Percentiles rank a stretch among this genome's conserved stretches.
phyloP scores from a whole-genome alignment of 768 basidiomycete species.

The Psilocybe azurescens region DNA sequence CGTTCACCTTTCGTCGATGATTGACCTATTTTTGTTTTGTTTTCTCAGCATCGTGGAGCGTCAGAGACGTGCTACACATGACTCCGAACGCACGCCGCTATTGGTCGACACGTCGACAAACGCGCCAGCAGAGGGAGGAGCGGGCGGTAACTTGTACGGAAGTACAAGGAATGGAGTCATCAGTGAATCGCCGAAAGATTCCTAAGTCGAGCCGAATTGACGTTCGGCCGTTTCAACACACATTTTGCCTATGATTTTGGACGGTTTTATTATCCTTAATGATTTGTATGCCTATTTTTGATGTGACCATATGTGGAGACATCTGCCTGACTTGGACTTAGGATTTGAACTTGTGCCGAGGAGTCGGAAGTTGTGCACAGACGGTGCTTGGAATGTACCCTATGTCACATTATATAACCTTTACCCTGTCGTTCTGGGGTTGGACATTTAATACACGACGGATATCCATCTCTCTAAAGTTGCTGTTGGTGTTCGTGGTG shows the following conservation, averaged over 20 bases:
- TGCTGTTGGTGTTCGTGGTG: background rate
- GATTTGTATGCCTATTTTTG: no score
- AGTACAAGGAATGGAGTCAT: conserved; percentile 6
- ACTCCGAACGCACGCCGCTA: conserved; percentile 44
- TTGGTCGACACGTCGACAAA: conserved; percentile 22
- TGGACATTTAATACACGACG: no score
- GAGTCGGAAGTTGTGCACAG: no score
- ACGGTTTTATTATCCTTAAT: no score
- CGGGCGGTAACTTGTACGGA: conserved; percentile 8
- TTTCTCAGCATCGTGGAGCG: conserved; percentile 25
- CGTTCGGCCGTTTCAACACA: background rate
- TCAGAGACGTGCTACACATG: conserved; percentile 38
- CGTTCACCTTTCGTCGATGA: background rate
- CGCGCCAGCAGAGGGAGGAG: background rate
- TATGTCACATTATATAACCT: no score
- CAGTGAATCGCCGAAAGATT: conserved; percentile 25
- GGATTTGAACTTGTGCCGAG: no score
- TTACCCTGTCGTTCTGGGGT: no score
- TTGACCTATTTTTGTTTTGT: background rate
- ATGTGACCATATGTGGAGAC: no score
- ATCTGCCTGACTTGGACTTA: no score
- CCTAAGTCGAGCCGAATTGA: background rate
- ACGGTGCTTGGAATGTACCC: no score
- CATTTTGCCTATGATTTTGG: no score
- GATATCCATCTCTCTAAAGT: background rate